Percentiles rank a stretch among this genome's conserved stretches.
These are phyloP conservation scores for Tieghemiomyces parasiticus DNA, from an alignment of 192 early-diverging fungal genomes.

Conservation along the genomic window DNA sequence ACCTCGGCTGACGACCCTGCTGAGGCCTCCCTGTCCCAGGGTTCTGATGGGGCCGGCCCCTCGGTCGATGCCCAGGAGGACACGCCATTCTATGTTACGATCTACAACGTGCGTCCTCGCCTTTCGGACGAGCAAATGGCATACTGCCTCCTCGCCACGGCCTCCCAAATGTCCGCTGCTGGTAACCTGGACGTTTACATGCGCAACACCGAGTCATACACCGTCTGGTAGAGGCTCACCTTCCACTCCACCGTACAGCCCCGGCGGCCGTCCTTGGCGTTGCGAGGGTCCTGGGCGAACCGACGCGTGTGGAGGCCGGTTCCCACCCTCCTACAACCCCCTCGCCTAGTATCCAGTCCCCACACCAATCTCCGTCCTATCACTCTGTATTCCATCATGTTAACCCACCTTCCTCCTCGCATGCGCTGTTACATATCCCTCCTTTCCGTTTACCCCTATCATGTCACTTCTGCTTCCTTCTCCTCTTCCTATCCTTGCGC, in stretches of 20 bases:
- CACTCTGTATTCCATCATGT: neutral
- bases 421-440: neutral
- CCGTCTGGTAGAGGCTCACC: neutral
- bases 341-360: neutral
- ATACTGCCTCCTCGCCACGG: neutral
- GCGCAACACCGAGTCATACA: neutral
- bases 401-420: neutral
- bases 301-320: neutral
- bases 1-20: neutral
- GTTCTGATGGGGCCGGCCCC: neutral
- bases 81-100: neutral
- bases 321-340: neutral
- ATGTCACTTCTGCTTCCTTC: neutral
- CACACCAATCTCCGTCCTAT: neutral
- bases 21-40: neutral
- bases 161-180: neutral
- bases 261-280: too few relatives aligned
- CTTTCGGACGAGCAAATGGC: neutral
- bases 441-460: neutral
- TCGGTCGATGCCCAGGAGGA: neutral
- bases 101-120: neutral
- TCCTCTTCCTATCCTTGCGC: neutral
- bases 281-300: too few relatives aligned
- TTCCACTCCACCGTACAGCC: neutral
- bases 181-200: neutral